Evolutionary conservation across 345 rosid species (phyloP), one percentile per base, ranked within the genome.

Genomic region (Eucalyptus coolabah): DNA sequence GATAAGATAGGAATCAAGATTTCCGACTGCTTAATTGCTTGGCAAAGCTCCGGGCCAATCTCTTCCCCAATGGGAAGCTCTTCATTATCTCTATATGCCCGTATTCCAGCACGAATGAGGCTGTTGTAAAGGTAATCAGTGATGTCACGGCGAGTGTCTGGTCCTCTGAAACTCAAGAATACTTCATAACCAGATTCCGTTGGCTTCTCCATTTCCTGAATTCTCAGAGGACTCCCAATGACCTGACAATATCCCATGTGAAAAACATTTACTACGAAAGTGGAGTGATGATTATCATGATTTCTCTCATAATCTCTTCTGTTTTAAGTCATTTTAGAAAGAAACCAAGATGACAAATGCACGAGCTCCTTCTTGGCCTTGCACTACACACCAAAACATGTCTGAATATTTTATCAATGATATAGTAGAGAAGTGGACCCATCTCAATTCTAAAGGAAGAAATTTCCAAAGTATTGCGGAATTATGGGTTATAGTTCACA

Each of bases 51-150:
- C 1, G 1, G 26, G 15, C 14, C 5, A 10, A 72, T 72, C 15
- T 72, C 45, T 37, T 37, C 82, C 82, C 82, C 28, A 10, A 37
- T 0, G 15, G 0, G 82, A 37, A 72, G 82, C 82, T 37, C 28
- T 6, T 72, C 82, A 19, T 72, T 0, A 18, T 69, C 81, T 34
- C 24, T 69, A 34, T 5, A 69, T 2, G 4, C 81, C 0, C 24
- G 1, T 34, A 69, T 69, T 34, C 14, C 81, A 0, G 3, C 81
- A 17, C 0, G 0, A 16, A 1, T 8, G 6, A n/a, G 80, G 80
- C 2, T 4, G 2, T 1, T 2, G 42, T 67, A 67, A 67, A 67
- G 77, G 80, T 4, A 4, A 67, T 67, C 80, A 1, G 24, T 0
- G 0, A 67, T 67, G 6, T 67, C 80, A 1, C 3, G 10, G 47